Base-by-base conservation (phyloP, 352 stramenopile genomes). In the Phytophthora megakarya region DNA sequence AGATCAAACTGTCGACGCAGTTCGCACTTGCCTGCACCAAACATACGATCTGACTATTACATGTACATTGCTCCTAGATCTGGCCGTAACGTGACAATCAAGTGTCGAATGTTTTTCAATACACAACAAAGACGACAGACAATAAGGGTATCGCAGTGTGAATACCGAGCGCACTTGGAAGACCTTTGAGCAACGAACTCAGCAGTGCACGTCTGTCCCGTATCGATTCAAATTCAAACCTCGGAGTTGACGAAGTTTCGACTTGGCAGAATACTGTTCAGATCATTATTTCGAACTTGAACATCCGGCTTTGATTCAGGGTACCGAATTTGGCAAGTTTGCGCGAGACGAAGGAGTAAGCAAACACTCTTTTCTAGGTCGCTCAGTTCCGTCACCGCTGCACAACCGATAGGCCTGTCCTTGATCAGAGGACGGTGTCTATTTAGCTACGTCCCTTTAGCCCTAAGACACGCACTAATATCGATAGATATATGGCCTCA, bases 211-310 rank as follows among this genome's bases (percentile, higher is more conserved):
- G 48, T 44, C 37, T 65, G 13, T 62, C 61, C n/a, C 51, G 61
- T 32, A 54, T 65, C 16, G 25, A 64, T 3, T 26, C 6, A 42
- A 35, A 38, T n/a, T 10, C 6, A 7, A 9, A 59, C 15, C 22
- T 15, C 35, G 51, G 46, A 23, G 37, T 23, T 10, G 53, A 64
- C 33, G 52, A 23, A 3, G 11, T 52, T 12, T 72, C 65, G 5
- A 76, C 22, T 47, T 61, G 28, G 22, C 68, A 76, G 19, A 28
- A 48, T 0, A 76, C 22, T 26, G n/a, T n/a, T n/a, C n/a, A n/a
- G n/a, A n/a, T n/a, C n/a, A n/a, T n/a, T n/a, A n/a, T n/a, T n/a
- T n/a, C n/a, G n/a, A n/a, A n/a, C n/a, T n/a, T n/a, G n/a, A n/a
- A n/a, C n/a, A n/a, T n/a, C n/a, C n/a, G n/a, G n/a, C n/a, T n/a